Evolutionary conservation across 176 grass and related monocot genomes (phyloP).

Genomic region (Rhynchospora tenuis): DNA sequence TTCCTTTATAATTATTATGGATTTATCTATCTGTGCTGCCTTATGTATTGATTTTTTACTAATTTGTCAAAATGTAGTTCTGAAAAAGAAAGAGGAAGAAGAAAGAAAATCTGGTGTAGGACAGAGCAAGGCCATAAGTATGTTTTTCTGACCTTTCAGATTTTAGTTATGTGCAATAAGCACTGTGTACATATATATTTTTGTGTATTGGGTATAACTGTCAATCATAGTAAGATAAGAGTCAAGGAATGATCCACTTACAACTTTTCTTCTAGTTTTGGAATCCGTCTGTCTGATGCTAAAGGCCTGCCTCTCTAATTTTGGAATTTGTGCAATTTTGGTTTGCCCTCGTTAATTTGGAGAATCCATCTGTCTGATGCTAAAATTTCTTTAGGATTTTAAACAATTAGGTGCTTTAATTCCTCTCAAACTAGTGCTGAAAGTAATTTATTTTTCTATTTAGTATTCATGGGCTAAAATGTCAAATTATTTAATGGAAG

Average conservation of each 20-base stretch:
- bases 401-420: not conserved
- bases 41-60: not conserved
- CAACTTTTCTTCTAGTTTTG: too few species aligned
- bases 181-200: not conserved
- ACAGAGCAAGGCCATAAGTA: constrained; percentile 36
- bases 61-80: constrained; percentile 19
- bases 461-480: not conserved
- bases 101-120: constrained; percentile 31
- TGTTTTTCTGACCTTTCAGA: not conserved
- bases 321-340: too few species aligned
- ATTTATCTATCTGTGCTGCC: not conserved
- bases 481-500: not conserved
- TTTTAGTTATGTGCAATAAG: not conserved
- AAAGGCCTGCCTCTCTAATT: too few species aligned
- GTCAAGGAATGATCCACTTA: too few species aligned
- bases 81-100: constrained; percentile 49
- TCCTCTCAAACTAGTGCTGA: not conserved
- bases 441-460: not conserved
- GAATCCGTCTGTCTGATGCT: too few species aligned
- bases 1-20: not conserved
- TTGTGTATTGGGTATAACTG: not conserved
- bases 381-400: not conserved
- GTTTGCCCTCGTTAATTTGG: too few species aligned
- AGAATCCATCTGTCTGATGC: too few species aligned
- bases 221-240: not conserved